Evolutionary conservation across 2,329 filamentous ascomycete species (phyloP).

Genomic region (Leptodontidium sp.): DNA sequence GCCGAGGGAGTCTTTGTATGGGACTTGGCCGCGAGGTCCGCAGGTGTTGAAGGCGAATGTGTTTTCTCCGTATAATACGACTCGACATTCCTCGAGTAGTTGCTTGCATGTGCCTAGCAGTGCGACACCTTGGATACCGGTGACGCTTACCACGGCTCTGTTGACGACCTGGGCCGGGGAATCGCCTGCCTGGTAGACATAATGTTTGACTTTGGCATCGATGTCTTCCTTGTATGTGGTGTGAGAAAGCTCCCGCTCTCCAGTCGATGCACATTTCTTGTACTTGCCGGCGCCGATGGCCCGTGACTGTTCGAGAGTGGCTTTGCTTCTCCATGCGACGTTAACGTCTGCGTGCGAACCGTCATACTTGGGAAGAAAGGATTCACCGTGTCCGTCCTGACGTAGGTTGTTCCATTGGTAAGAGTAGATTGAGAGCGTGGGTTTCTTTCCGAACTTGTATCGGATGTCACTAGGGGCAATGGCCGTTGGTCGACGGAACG

Average conservation of each 20-base stretch:
- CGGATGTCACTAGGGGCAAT: slow-evolving; percentile 9
- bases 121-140: not conserved
- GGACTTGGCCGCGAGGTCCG: not conserved
- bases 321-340: not conserved
- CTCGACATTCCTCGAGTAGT: not conserved
- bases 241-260: not conserved
- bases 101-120: slow-evolving; percentile 12
- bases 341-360: not conserved
- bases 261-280: not conserved
- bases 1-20: not conserved
- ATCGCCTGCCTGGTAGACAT: not conserved
- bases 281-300: not conserved
- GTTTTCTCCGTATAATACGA: slow-evolving; percentile 20
- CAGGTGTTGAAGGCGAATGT: slow-evolving; percentile 23
- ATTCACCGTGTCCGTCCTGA: not conserved
- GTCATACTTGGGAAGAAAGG: slow-evolving; percentile 9
- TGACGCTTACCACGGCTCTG: not conserved
- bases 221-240: not conserved
- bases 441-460: slow-evolving; percentile 1
- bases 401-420: slow-evolving; percentile 13
- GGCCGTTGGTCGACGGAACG: not conserved
- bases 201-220: not conserved
- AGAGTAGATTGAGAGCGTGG: not conserved
- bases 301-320: not conserved
- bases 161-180: not conserved